These are phyloP conservation scores for Glebionis coronaria DNA, from an alignment of 129 eudicot species.

Conservation along the genomic window DNA sequence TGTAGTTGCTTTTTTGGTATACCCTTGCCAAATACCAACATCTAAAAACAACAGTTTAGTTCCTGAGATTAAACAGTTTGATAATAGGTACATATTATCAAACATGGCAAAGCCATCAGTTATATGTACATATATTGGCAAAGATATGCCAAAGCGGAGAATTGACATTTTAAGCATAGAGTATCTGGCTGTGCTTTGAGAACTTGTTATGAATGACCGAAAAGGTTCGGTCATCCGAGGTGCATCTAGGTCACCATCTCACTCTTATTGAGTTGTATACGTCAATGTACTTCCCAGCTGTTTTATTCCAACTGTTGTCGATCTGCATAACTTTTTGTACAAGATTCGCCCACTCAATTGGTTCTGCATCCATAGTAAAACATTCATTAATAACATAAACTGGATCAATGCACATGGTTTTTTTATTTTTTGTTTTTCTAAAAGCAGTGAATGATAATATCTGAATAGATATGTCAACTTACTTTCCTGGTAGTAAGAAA, in stretches of 20 bases:
- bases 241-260: slow-evolving; percentile 24
- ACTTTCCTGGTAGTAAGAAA: slow-evolving; percentile 56
- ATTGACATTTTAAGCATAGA: background rate
- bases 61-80: too few relatives aligned
- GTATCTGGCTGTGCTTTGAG: background rate
- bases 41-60: slow-evolving; percentile 19
- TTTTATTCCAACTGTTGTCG: slow-evolving; percentile 83
- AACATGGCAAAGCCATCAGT: background rate
- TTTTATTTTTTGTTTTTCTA: too few relatives aligned
- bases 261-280: slow-evolving; percentile 60
- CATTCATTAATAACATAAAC: too few relatives aligned
- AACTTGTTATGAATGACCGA: background rate
- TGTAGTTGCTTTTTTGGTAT: background rate
- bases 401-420: background rate
- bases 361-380: slow-evolving; percentile 43
- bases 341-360: slow-evolving; percentile 51
- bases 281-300: slow-evolving; percentile 67
- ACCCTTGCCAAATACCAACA: slow-evolving; percentile 52
- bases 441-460: too few relatives aligned
- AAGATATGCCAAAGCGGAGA: background rate
- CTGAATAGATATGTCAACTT: too few relatives aligned
- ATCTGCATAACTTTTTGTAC: slow-evolving; percentile 58
- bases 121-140: background rate
- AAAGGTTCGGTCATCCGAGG: background rate
- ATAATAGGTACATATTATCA: too few relatives aligned